Percentiles rank a stretch among this genome's conserved stretches.
These are phyloP conservation scores for Erucastrum elatum DNA, from an alignment of 345 rosid species.

Conservation along the genomic window DNA sequence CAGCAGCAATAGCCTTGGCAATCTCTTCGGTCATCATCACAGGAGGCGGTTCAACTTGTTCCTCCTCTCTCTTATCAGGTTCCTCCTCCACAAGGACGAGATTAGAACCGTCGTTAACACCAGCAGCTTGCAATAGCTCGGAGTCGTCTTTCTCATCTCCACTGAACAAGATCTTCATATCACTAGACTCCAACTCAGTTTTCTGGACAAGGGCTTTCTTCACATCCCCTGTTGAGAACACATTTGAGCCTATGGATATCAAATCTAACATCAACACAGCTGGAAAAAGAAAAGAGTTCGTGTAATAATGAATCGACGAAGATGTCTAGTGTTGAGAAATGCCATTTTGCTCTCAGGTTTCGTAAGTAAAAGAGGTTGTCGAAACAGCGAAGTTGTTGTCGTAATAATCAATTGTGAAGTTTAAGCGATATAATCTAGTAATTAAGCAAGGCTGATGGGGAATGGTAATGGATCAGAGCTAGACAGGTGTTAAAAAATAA, in stretches of 20 bases:
- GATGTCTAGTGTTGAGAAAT: too few species aligned
- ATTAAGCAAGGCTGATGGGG: too few species aligned
- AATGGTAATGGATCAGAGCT: too few species aligned
- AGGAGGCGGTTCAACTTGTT: conserved; percentile 41
- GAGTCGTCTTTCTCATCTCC: conserved; percentile 72
- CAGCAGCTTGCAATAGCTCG: conserved; percentile 56
- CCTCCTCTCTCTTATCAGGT: conserved; percentile 40
- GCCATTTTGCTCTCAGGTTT: not conserved
- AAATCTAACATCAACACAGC: too few species aligned
- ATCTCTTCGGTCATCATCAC: conserved; percentile 40
- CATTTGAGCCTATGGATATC: conserved; percentile 10
- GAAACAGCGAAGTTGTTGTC: not conserved
- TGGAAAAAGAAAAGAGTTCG: too few species aligned
- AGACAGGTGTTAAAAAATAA: too few species aligned
- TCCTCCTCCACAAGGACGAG: conserved; percentile 61
- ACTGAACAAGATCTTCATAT: conserved; percentile 64
- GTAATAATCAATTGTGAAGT: not conserved
- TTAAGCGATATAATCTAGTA: too few species aligned
- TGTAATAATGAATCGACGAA: too few species aligned
- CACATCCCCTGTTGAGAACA: conserved; percentile 53
- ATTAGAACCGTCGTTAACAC: conserved; percentile 66
- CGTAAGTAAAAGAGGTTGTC: too few species aligned
- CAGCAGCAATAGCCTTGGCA: conserved; percentile 54
- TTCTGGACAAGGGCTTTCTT: conserved; percentile 54
- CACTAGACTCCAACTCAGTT: conserved; percentile 51